Evolutionary conservation across 345 rosid genomes (phyloP).

Genomic region (Psidium friedrichsthalianum): DNA sequence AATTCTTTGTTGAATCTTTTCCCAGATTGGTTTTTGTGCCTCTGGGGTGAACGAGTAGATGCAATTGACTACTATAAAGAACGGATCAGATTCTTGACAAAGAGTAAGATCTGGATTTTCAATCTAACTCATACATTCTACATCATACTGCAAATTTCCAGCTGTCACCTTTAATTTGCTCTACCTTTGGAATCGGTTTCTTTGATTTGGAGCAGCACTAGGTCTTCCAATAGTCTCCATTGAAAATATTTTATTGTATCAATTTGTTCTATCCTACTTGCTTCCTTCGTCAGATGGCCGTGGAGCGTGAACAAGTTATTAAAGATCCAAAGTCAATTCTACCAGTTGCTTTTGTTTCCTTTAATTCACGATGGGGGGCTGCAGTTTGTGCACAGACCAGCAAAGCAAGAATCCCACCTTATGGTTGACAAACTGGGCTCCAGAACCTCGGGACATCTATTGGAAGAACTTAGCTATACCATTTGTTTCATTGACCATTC

Average conservation of each 20-base stretch:
- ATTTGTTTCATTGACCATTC: conserved; percentile 68
- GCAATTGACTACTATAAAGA: conserved; percentile 73
- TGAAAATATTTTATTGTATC: background rate
- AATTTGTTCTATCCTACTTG: background rate
- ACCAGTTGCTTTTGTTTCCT: conserved; percentile 87
- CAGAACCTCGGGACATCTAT: conserved; percentile 90
- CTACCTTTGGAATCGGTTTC: background rate
- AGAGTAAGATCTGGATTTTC: conserved; percentile 30
- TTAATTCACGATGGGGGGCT: conserved; percentile 95
- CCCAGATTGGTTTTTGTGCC: conserved; percentile 71
- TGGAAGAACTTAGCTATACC: conserved; percentile 96
- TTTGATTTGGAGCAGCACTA: background rate
- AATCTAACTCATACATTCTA: background rate
- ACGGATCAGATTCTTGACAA: conserved; percentile 42
- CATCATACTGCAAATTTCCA: background rate
- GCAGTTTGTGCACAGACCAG: conserved; percentile 98
- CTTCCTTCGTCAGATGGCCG: conserved; percentile 44
- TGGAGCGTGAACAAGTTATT: conserved; percentile 71
- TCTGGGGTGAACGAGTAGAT: conserved; percentile 69
- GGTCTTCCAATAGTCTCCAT: background rate
- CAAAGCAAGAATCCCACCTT: conserved; percentile 94
- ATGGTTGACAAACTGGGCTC: conserved; percentile 95
- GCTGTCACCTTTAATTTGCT: background rate
- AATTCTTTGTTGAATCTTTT: conserved; percentile 2
- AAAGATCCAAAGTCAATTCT: conserved; percentile 57